These are phyloP conservation scores for Alternaria gaisen DNA, from an alignment of 2,329 filamentous ascomycete genomes.

Conservation along the genomic window DNA sequence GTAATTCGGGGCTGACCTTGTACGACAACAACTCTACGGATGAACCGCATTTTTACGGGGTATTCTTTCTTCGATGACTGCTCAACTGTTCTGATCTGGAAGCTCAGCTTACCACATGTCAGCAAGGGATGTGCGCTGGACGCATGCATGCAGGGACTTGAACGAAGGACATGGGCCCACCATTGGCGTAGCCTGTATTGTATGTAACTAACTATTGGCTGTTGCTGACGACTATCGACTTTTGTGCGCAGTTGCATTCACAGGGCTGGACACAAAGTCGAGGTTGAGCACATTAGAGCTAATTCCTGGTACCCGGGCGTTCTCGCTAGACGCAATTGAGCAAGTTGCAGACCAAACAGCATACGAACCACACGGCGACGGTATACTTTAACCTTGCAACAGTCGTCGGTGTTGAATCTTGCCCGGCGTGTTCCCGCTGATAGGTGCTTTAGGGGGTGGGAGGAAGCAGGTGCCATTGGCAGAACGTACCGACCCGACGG, in stretches of 20 bases:
- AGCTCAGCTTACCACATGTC: conserved; percentile 1
- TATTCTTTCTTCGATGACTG: not conserved
- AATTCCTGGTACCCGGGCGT: not conserved
- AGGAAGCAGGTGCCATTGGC: not conserved
- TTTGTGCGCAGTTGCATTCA: not conserved
- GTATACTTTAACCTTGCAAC: not conserved
- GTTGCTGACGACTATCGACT: not conserved
- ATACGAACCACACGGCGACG: not conserved
- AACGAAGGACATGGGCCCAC: not conserved
- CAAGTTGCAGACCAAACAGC: conserved; percentile 1
- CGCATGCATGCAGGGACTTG: conserved; percentile 1
- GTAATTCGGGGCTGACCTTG: not conserved
- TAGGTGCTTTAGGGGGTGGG: not conserved
- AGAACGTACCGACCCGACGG: not conserved
- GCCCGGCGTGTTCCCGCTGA: not conserved
- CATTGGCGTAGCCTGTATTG: not conserved
- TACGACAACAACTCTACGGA: not conserved
- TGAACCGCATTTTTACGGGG: not conserved
- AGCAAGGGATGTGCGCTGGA: not conserved
- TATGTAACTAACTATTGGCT: not conserved
- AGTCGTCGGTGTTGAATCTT: not conserved
- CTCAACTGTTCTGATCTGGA: not conserved
- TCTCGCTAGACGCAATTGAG: not conserved
- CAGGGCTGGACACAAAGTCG: not conserved
- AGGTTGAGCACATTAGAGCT: conserved; percentile 2